Percentiles rank a stretch among this genome's conserved stretches.
These are phyloP conservation scores for Conticribra guillardii DNA, from an alignment of 108 stramenopile species.

Conservation along the genomic window DNA sequence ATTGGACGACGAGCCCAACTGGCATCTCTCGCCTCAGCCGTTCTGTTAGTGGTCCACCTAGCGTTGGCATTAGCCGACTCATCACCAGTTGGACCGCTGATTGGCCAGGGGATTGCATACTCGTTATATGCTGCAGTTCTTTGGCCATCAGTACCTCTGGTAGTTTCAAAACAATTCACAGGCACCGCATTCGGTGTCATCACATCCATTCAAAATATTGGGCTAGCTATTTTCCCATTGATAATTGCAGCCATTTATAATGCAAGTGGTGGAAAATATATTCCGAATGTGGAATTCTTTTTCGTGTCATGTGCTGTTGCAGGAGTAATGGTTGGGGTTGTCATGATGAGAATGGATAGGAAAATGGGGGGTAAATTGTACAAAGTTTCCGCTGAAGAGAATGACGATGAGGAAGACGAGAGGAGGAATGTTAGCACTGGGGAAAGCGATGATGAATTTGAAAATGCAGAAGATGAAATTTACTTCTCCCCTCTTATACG, in stretches of 20 bases:
- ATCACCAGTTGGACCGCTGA: constrained; percentile 53
- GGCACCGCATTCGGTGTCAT: constrained; percentile 72
- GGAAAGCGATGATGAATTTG: background rate
- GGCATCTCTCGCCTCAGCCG: constrained; percentile 41
- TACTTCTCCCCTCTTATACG: constrained; percentile 2
- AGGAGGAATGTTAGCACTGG: background rate
- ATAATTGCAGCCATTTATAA: constrained; percentile 50
- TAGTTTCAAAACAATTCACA: constrained; percentile 47
- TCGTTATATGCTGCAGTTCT: constrained; percentile 64
- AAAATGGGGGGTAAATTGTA: constrained; percentile 41
- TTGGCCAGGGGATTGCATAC: constrained; percentile 68
- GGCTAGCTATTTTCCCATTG: constrained; percentile 64
- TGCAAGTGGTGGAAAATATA: constrained; percentile 30
- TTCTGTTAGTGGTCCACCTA: constrained; percentile 53
- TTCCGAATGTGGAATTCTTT: constrained; percentile 66
- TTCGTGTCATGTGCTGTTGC: constrained; percentile 48
- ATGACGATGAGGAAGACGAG: background rate
- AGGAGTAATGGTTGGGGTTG: constrained; percentile 51
- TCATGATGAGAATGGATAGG: constrained; percentile 49
- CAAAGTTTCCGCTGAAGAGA: background rate
- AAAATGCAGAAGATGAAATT: constrained; percentile 4
- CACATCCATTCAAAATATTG: constrained; percentile 67
- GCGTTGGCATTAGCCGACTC: constrained; percentile 29
- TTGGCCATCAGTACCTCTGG: constrained; percentile 73
- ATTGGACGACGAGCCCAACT: constrained; percentile 59